Evolutionary conservation across 2,329 filamentous ascomycete genomes (phyloP).

Genomic region (Stemphylium beticola): DNA sequence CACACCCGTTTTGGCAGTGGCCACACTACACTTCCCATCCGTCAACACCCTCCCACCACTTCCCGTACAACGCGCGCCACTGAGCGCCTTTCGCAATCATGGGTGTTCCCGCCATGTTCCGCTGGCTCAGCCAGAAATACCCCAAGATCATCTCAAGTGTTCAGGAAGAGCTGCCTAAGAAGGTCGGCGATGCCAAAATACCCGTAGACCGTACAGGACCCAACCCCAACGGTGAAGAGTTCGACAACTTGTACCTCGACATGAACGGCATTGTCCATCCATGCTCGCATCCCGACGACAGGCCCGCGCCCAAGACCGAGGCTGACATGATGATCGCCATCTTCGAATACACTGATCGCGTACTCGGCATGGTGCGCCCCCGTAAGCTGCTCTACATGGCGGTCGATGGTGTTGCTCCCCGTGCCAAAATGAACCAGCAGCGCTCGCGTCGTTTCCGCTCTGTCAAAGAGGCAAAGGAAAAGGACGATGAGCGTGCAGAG

Average conservation of each 20-base stretch:
- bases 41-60: conserved; percentile 2
- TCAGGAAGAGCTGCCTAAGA: conserved; percentile 80
- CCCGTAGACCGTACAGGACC: conserved; percentile 83
- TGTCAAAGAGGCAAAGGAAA: conserved; percentile 91
- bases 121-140: conserved; percentile 96
- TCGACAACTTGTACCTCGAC: conserved; percentile 96
- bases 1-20: conserved; percentile 22
- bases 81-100: conserved; percentile 58
- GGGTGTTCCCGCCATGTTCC: conserved; percentile 94
- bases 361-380: conserved; percentile 97
- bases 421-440: conserved; percentile 99
- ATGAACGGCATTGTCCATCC: conserved; percentile 99
- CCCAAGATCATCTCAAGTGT: conserved; percentile 96
- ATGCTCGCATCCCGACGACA: conserved; percentile 95
- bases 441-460: conserved; percentile 93
- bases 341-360: conserved; percentile 97
- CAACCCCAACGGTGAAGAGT: conserved; percentile 97
- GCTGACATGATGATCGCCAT: conserved; percentile 99
- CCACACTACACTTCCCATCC: conserved; percentile 12
- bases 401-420: conserved; percentile 95
- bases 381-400: conserved; percentile 97
- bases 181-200: conserved; percentile 81
- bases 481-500: conserved; percentile 88
- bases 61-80: conserved; percentile 16
- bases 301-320: conserved; percentile 87